Evolutionary conservation across 345 rosid species (phyloP).

Genomic region (Pugionium cornutum): DNA sequence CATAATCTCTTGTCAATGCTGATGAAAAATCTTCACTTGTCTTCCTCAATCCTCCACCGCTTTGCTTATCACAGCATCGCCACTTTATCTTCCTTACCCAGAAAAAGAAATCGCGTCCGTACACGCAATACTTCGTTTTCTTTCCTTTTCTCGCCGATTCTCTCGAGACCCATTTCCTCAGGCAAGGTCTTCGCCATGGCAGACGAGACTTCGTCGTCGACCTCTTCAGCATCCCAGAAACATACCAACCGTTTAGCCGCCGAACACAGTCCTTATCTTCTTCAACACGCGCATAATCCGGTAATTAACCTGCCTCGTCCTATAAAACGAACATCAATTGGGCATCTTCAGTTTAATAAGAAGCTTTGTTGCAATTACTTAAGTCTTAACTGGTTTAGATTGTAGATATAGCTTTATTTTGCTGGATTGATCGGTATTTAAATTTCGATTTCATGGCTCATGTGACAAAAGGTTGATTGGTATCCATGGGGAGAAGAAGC

Average conservation of each 20-base stretch:
- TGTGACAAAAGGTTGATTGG: conserved; percentile 74
- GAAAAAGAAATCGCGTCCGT: conserved; percentile 21
- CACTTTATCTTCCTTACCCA: conserved; percentile 28
- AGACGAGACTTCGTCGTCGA: conserved; percentile 36
- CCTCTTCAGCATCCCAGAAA: conserved; percentile 45
- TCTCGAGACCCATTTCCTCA: conserved; percentile 41
- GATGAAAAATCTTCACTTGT: conserved; percentile 38
- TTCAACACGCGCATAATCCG: conserved; percentile 90
- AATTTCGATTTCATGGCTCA: conserved; percentile 14
- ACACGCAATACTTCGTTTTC: conserved; percentile 25
- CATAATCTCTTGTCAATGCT: conserved; percentile 14
- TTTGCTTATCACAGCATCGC: conserved; percentile 34
- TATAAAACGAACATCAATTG: conserved; percentile 1
- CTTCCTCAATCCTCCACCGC: conserved; percentile 36
- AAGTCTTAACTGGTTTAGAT: conserved; percentile 13
- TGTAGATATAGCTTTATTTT: neutral
- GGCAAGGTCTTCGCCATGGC: conserved; percentile 53
- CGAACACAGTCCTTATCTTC: conserved; percentile 90
- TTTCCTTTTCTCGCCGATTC: conserved; percentile 34
- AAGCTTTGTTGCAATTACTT: conserved; percentile 10
- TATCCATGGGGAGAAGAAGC: conserved; percentile 96
- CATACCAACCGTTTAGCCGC: conserved; percentile 70
- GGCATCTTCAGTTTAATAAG: neutral
- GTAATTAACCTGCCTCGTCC: conserved; percentile 33
- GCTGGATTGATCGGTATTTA: neutral